Base-by-base conservation (phyloP, 305 asterid species). In the Plantago rigida region DNA sequence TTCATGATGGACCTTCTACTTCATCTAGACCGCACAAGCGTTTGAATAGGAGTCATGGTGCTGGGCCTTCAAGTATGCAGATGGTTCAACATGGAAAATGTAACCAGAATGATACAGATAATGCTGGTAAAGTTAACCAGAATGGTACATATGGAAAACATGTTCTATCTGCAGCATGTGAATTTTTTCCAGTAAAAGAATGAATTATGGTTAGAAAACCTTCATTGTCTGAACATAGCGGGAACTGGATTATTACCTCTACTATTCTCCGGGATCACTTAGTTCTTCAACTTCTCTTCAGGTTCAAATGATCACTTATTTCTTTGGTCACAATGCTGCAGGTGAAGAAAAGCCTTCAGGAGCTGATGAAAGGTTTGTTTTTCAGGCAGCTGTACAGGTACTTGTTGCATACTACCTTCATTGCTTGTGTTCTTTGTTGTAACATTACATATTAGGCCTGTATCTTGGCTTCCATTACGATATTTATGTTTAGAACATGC, bases 381-480 rank as follows among this genome's bases (percentile, higher is more conserved):
- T 75, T 59, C 94, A 82, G 78, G 96, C 94, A 65, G 96, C 95
- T 77, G 76, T 90, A 67, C 93, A 90, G 96, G 97, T 87, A 72
- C 66, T 22, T 22, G 17, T 69, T 10, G 68, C 46, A 36, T 52
- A 53, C 51, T 13, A 10, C 62, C 49, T 59, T 56, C 60, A 54
- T 50, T 56, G 60, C 26, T 1, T 22, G 53, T 56, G 48, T 14
- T 50, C 59, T 13, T 63, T 8, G 39, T 0, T 3, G 7, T 31
- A 4, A 31, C 6, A 2, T 3, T 7, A 41, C 53, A 4, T 22
- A 22, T 22, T 42, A 51, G 62, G 57, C 59, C 39, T 51, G 41
- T 45, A 44, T 19, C 13, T 31, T 31, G 39, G 39, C 39, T 31
- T 31, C 39, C 39, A 31, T 31, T 31, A 31, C 7, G 39, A 31